Conservation (phyloP, 1,284 basidiomycete species). For the Rhodotorula glutinis region DNA sequence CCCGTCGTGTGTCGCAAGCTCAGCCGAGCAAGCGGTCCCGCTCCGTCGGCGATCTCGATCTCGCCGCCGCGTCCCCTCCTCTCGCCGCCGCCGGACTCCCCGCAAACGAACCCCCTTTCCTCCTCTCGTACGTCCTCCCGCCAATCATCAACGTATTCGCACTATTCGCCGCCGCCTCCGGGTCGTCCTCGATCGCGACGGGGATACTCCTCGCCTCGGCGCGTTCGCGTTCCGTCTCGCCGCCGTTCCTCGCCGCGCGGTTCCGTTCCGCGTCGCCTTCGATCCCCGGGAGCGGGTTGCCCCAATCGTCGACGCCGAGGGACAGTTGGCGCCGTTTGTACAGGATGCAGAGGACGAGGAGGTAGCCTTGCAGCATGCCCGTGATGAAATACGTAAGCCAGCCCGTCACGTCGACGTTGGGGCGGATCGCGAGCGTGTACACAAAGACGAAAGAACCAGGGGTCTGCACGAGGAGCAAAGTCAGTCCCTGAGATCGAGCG, state of each 20-base stretch:
- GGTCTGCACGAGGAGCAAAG: conserved; percentile 62
- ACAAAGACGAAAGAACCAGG: conserved; percentile 89
- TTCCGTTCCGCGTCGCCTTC: background rate
- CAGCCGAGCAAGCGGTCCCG: background rate
- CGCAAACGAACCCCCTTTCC: background rate
- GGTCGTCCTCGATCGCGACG: background rate
- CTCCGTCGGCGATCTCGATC: no score
- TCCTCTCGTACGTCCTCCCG: no score
- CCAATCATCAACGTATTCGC: background rate
- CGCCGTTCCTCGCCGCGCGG: background rate
- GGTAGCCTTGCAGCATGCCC: conserved; percentile 75
- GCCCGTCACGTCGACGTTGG: conserved; percentile 42
- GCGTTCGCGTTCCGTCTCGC: background rate
- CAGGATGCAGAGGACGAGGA: conserved; percentile 58
- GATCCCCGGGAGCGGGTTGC: conserved; percentile 50
- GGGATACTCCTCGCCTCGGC: background rate
- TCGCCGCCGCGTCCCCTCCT: no score
- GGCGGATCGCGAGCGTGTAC: conserved; percentile 66
- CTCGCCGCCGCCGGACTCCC: background rate
- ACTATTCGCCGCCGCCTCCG: background rate
- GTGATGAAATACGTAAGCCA: conserved; percentile 61
- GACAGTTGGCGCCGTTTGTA: conserved; percentile 57
- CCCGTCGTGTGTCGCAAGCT: background rate
- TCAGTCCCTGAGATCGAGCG: no score
- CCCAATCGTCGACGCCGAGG: conserved; percentile 90